Base-by-base conservation (phyloP, 2,329 filamentous ascomycete species). In the Balansia obtecta region DNA sequence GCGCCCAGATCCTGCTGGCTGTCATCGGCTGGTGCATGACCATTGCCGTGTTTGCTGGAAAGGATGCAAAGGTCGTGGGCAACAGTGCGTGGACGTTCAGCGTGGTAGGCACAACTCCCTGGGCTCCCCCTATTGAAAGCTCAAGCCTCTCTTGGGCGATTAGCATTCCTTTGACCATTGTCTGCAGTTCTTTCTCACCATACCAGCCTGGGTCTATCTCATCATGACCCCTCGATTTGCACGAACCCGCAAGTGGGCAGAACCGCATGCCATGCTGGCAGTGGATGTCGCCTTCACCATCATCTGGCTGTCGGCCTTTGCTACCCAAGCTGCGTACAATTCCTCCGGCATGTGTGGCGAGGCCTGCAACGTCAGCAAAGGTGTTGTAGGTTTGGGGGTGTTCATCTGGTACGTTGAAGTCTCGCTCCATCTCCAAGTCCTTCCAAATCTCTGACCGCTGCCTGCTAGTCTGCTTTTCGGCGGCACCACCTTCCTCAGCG, bases 251-350 rank as follows among this genome's bases (percentile, higher is more conserved):
- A 77, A 72, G 54, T 71, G 81, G 49, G 82, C 81, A 47, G 70
- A 83, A 52, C 79, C 81, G 2, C 75, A 80, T 56, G 80, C 72
- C 53, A 80, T 85, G 72, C 66, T 79, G 22, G 67, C 65, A 9
- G 68, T 83, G 33, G 82, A 85, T 60, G 65, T 64, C n/a, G 39
- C 80, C 51, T 82, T 74, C 60, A 68, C 70, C 59, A 63, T 85
- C 56, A 66, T 85, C 54, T 85, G 82, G 81, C 69, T 86, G 42
- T 82, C 81, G 2, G 82, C 76, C 16, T 85, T 85, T 61, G 76
- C 82, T 32, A 75, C 78, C 16, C 79, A 85, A 60, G 81, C 82
- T 2, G 72, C 77, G 9, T 85, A 79, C 66, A 84, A 85, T 66
- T 70, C 72, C 3, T 69, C 71, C 20, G 71, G 71, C 52, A 66